A percentile compares a stretch with the other conserved stretches of the same genome.
Conservation (phyloP, 2,329 filamentous ascomycete genomes). For the Nannizzia gypsea region DNA sequence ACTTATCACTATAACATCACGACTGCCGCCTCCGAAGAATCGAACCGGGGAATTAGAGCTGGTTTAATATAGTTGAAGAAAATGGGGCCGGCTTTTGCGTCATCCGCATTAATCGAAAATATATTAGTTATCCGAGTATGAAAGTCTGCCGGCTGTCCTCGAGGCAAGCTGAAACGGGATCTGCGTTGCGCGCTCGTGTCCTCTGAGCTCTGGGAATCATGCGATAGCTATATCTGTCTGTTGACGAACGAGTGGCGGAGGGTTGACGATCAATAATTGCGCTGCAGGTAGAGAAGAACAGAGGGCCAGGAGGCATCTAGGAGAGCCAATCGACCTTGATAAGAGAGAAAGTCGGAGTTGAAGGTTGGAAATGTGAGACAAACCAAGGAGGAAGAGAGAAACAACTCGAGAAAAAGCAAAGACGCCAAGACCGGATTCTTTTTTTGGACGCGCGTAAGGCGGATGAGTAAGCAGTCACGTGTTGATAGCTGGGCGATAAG, state of each 20-base stretch:
- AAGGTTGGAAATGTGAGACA: conserved; percentile 3
- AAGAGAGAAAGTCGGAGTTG: neutral
- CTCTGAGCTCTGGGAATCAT: neutral
- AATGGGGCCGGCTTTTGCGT: neutral
- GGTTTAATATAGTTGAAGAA: neutral
- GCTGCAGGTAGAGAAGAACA: neutral
- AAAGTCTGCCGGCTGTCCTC: neutral
- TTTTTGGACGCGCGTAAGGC: neutral
- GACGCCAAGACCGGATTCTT: conserved; percentile 15
- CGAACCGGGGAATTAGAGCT: neutral
- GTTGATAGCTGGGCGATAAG: neutral
- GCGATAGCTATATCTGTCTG: neutral
- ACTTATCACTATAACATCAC: neutral
- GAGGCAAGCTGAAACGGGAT: neutral
- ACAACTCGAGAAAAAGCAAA: conserved; percentile 11
- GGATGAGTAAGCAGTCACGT: neutral
- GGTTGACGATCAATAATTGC: neutral
- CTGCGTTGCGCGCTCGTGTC: neutral
- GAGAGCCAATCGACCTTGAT: neutral
- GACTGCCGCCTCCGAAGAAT: neutral
- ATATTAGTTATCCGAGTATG: neutral
- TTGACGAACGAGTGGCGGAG: neutral
- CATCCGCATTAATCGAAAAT: neutral
- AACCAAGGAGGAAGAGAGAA: conserved; percentile 8
- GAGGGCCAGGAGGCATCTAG: neutral